Conservation (phyloP, 768 basidiomycete genomes). For the Suillus alpinus region DNA sequence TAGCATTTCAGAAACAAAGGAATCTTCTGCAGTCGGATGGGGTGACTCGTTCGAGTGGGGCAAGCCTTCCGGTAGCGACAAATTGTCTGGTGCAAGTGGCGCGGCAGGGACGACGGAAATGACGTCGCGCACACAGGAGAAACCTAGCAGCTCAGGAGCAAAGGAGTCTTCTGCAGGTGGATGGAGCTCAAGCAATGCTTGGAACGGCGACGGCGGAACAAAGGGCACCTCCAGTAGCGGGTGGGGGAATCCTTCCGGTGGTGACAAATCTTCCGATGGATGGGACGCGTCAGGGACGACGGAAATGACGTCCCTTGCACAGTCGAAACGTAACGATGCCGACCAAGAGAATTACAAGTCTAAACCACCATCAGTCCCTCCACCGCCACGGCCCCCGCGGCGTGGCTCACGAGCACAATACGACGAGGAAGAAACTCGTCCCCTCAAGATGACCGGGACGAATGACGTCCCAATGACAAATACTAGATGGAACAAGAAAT, state of each 20-base stretch:
- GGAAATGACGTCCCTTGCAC: neutral
- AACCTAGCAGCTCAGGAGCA: neutral
- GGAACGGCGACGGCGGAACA: no score
- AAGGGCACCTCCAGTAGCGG: neutral
- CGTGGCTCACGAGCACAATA: conserved; percentile 6
- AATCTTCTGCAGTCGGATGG: neutral
- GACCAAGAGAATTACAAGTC: conserved; percentile 10
- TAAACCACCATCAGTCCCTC: conserved; percentile 8
- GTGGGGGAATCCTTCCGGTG: neutral
- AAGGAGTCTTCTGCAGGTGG: neutral
- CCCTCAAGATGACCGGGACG: conserved; percentile 19
- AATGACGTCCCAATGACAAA: conserved; percentile 19
- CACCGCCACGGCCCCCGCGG: conserved; percentile 27
- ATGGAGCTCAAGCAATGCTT: neutral
- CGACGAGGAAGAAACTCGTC: conserved; percentile 8
- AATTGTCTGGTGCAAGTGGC: neutral
- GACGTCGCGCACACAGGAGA: neutral
- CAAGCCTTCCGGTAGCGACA: neutral
- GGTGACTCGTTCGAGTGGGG: neutral
- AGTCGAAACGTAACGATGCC: neutral
- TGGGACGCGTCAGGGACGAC: neutral
- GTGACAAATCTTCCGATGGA: neutral
- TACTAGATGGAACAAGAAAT: conserved; percentile 15
- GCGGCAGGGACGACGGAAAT: neutral
- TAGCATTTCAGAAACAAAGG: neutral